phyloP scores from a whole-genome alignment of 2,329 filamentous ascomycete genomes.

The Phaeomoniella chlamydospora region DNA sequence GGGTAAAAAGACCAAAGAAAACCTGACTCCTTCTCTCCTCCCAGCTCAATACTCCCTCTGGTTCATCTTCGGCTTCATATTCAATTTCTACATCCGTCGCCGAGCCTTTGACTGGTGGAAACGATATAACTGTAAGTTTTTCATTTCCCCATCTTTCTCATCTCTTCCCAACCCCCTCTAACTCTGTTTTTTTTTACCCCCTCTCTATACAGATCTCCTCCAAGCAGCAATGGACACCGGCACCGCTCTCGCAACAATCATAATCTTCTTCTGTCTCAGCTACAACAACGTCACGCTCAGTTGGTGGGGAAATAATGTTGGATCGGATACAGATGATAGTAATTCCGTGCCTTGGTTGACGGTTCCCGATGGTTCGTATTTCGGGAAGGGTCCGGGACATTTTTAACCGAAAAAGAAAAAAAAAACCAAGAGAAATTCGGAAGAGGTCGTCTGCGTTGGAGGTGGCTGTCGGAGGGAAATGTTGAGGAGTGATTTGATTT shows the following conservation, averaged over 20 bases:
- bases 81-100: constrained; percentile 54
- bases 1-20: too few species aligned
- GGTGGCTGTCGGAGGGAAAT: too few species aligned
- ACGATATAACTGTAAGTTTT: constrained; percentile 61
- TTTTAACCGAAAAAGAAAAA: too few species aligned
- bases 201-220: constrained; percentile 44
- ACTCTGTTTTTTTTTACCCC: too few species aligned
- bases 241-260: constrained; percentile 48
- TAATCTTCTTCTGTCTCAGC: constrained; percentile 54
- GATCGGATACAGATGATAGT: constrained; percentile 18
- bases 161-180: constrained; percentile 3
- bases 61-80: constrained; percentile 51
- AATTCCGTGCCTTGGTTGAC: constrained; percentile 19
- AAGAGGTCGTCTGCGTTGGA: too few species aligned
- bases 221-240: constrained; percentile 58
- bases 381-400: constrained; percentile 17
- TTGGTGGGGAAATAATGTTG: constrained; percentile 22
- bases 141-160: background rate
- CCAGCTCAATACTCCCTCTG: constrained; percentile 58
- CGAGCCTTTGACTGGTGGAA: constrained; percentile 59
- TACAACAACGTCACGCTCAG: constrained; percentile 16
- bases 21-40: too few species aligned
- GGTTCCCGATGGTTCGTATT: constrained; percentile 14
- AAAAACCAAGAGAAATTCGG: too few species aligned
- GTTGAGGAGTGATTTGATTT: too few species aligned